Base-by-base conservation (phyloP, 108 stramenopile species). In the Skeletonema tropicum region DNA sequence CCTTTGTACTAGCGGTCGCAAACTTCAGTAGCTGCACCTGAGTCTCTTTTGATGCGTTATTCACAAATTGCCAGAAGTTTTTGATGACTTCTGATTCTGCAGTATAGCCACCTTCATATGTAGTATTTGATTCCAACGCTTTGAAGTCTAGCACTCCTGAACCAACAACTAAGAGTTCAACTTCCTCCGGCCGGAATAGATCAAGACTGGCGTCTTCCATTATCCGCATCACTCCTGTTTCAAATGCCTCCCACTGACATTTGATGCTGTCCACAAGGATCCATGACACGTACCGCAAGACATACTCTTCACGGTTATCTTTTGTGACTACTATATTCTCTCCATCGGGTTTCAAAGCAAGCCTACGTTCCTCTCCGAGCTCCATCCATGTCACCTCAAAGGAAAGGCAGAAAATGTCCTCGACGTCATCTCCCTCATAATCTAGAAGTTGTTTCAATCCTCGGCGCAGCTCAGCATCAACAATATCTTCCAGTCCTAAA, bases 11-110 rank as follows among this genome's bases (percentile, higher is more conserved):
- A 11, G 96, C 98, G 29, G 98, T 97, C 10, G 79, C 82, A 75
- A 98, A 98, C 81, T 94, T 93, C 46, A 98, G 83, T 35, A 98
- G 91, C 15, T 85, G 71, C n/a, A 74, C 70, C 70, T 96, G 87
- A 5, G 85, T 77, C 30, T 87, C 89, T 19, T 65, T 70, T 13
- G 69, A 35, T 25, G 87, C 64, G 19, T 76, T 46, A 32, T 80
- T 75, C 29, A 97, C 76, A 64, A 92, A 92, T 36, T 79, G 77
- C 97, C 97, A 97, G 41, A 97, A 86, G 48, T 90, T 85, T 19
- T 69, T 68, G 3, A 97, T 74, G 12, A 82, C 80, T 32, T 80
- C 68, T 52, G 88, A 83, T 49, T 92, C 84, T 35, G 64, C 64
- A 14, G 76, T 77, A 70, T 83, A 94, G 4, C 91, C 93, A 48